Evolutionary conservation across 2,329 filamentous ascomycete species (phyloP).

Genomic region (Pseudocercospora vitis): DNA sequence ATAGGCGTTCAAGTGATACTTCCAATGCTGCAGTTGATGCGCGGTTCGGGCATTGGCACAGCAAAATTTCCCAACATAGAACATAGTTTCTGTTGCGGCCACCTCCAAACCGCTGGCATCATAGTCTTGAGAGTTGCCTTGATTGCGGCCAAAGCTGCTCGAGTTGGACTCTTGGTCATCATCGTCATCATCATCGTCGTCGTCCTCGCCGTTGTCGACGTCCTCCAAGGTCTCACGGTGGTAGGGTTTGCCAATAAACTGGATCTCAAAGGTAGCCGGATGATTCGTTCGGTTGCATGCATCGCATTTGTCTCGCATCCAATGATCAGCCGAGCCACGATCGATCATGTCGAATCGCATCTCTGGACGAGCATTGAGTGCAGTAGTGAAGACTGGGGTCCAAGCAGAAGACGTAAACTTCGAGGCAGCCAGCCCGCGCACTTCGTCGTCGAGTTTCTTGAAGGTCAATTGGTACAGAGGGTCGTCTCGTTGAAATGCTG

Average conservation of each 20-base stretch:
- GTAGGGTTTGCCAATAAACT: conserved; percentile 67
- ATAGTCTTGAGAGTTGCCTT: conserved; percentile 41
- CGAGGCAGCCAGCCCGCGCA: conserved; percentile 65
- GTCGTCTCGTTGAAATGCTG: conserved; percentile 63
- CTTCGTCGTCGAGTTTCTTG: conserved; percentile 69
- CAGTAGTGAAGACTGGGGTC: conserved; percentile 64
- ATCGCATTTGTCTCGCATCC: conserved; percentile 57
- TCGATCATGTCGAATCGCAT: conserved; percentile 54
- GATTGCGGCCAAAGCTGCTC: conserved; percentile 17
- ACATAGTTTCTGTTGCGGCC: conserved; percentile 48
- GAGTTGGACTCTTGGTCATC: conserved; percentile 33
- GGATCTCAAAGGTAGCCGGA: conserved; percentile 64
- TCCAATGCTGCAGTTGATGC: conserved; percentile 74
- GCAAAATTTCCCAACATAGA: conserved; percentile 59
- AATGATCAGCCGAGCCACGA: conserved; percentile 37
- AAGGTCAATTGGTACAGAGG: conserved; percentile 68
- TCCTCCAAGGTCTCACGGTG: conserved; percentile 65
- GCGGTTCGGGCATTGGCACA: conserved; percentile 64
- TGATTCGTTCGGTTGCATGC: conserved; percentile 71
- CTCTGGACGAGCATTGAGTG: conserved; percentile 65
- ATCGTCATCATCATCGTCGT: conserved; percentile 36
- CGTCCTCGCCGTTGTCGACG: conserved; percentile 58
- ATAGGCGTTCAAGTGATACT: conserved; percentile 69
- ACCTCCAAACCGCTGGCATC: conserved; percentile 52
- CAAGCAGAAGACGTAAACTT: conserved; percentile 72